A percentile compares a stretch with the other conserved stretches of the same genome.
phyloP scores from a whole-genome alignment of 2,329 filamentous ascomycete species.

The Xylariaceae sp. region DNA sequence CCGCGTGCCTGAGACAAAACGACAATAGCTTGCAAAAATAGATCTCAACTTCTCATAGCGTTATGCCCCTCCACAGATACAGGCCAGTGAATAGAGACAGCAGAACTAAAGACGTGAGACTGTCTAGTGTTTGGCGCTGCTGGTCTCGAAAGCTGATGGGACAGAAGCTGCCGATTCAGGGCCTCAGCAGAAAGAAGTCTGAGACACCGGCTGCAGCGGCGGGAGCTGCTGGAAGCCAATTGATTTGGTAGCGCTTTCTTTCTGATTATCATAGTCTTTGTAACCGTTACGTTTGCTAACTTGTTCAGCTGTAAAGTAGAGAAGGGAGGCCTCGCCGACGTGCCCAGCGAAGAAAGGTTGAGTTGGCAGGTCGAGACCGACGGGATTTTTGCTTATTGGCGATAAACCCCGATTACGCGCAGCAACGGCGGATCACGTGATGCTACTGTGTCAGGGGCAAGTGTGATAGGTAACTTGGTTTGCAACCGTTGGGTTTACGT shows the following conservation, averaged over 20 bases:
- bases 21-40: background rate
- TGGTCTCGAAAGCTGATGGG: background rate
- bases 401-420: slow-evolving; percentile 10
- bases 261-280: background rate
- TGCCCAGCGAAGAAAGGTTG: background rate
- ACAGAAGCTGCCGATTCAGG: background rate
- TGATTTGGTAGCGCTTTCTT: background rate
- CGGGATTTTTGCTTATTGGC: background rate
- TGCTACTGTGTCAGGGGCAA: background rate
- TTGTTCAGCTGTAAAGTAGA: no score
- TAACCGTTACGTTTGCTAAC: no score
- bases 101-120: background rate
- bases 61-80: no score
- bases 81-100: no score
- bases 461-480: background rate
- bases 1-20: background rate
- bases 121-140: background rate
- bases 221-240: background rate
- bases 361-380: background rate
- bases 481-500: background rate
- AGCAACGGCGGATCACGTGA: slow-evolving; percentile 18
- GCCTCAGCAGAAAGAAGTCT: background rate
- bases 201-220: background rate
- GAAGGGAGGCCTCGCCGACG: no score
- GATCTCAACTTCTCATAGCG: background rate